A percentile compares a stretch with the other conserved stretches of the same genome.
Conservation (phyloP, 768 basidiomycete genomes). For the Dacryopinax spathularia region DNA sequence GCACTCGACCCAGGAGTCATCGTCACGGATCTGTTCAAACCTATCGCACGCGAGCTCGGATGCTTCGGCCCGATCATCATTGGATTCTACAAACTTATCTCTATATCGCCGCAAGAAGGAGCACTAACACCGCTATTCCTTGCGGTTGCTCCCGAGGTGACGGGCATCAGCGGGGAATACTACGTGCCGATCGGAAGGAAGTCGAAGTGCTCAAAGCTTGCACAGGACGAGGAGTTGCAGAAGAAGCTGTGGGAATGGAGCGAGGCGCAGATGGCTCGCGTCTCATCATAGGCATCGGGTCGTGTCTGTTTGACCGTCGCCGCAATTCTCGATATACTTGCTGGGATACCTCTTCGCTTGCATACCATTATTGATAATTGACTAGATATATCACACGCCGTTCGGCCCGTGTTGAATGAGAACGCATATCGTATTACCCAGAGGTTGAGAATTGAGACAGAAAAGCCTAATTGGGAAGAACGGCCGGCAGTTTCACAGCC, state of each 20-base stretch:
- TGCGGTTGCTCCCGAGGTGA: background rate
- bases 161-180: background rate
- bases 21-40: background rate
- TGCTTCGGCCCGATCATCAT: background rate
- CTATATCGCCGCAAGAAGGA: background rate
- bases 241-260: slow-evolving; percentile 3
- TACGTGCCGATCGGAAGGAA: background rate
- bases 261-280: background rate
- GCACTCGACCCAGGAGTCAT: background rate
- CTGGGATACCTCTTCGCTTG: background rate
- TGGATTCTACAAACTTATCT: background rate
- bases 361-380: background rate
- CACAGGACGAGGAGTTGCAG: background rate
- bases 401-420: background rate
- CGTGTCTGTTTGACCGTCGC: background rate
- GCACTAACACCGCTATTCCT: background rate
- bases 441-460: background rate
- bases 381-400: background rate
- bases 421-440: background rate
- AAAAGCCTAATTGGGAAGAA: background rate
- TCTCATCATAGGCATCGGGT: background rate
- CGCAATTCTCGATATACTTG: too few relatives aligned
- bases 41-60: background rate
- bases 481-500: background rate
- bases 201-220: background rate